Percentiles rank a stretch among this genome's conserved stretches.
phyloP scores from a whole-genome alignment of 768 basidiomycete genomes.

The Cystofilobasidium bisporidii region DNA sequence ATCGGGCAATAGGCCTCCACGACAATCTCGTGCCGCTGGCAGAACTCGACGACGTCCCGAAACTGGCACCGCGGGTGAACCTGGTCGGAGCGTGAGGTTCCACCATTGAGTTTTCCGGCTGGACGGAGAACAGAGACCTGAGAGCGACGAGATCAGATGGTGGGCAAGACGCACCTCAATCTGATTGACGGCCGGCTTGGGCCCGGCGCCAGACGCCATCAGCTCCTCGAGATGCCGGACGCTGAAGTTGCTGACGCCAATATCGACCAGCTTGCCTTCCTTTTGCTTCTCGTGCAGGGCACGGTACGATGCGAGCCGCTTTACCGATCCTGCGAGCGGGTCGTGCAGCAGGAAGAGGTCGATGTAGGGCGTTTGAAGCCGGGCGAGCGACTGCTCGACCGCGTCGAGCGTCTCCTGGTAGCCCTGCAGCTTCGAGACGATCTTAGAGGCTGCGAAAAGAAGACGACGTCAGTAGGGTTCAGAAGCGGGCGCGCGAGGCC shows the following conservation, averaged over 20 bases:
- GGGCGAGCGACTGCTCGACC: slow-evolving; percentile 5
- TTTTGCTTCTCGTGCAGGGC: slow-evolving; percentile 15
- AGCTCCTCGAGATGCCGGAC: slow-evolving; percentile 24
- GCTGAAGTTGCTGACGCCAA: slow-evolving; percentile 26
- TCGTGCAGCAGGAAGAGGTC: slow-evolving; percentile 28
- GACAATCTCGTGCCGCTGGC: slow-evolving; percentile 52
- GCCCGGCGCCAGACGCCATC: background rate
- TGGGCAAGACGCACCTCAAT: slow-evolving; percentile 24
- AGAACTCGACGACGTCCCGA: slow-evolving; percentile 63
- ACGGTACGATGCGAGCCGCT: slow-evolving; percentile 21
- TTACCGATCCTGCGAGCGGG: slow-evolving; percentile 15
- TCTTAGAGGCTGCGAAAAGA: slow-evolving; percentile 22
- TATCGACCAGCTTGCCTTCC: slow-evolving; percentile 22
- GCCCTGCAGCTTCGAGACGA: slow-evolving; percentile 16
- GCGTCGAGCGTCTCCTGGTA: slow-evolving; percentile 20
- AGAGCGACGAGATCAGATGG: no score
- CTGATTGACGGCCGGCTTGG: slow-evolving; percentile 23
- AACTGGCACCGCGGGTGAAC: slow-evolving; percentile 60
- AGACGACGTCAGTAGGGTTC: background rate
- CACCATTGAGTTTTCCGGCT: no score
- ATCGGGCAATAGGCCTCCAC: slow-evolving; percentile 42
- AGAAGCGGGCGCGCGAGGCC: no score
- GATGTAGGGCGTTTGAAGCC: slow-evolving; percentile 1
- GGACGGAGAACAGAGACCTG: no score
- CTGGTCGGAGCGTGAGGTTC: slow-evolving; percentile 1